Percentiles rank a stretch among this genome's conserved stretches.
phyloP scores from a whole-genome alignment of 129 eudicot genomes.

The Sambucus nigra region DNA sequence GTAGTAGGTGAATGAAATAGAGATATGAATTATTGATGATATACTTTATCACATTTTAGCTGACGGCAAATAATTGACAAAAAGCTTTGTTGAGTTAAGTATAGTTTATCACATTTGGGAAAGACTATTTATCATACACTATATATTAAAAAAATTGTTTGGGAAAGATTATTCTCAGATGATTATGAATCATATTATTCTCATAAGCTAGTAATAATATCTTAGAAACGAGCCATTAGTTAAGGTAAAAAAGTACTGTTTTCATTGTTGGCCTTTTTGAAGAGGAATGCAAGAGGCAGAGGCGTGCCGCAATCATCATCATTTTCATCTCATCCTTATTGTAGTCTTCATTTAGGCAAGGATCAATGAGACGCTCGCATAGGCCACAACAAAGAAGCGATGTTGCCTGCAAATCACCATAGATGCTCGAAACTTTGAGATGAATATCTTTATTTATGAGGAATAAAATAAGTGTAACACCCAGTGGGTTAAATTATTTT shows the following conservation, averaged over 20 bases:
- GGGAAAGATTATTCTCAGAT: background rate
- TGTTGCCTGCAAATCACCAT: constrained; percentile 27
- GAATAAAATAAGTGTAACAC: background rate
- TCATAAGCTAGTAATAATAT: background rate
- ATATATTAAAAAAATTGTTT: background rate
- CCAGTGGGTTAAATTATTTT: too few relatives aligned
- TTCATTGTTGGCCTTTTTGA: constrained; percentile 35
- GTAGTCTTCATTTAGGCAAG: constrained; percentile 18
- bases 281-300: constrained; percentile 41
- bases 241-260: constrained; percentile 12
- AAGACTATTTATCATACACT: too few relatives aligned
- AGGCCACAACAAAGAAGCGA: constrained; percentile 28
- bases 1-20: background rate
- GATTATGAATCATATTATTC: background rate
- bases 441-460: background rate
- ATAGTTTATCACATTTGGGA: too few relatives aligned
- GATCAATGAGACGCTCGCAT: constrained; percentile 29
- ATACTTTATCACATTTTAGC: too few relatives aligned
- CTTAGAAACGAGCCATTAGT: too few relatives aligned
- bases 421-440: background rate
- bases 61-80: too few relatives aligned
- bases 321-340: constrained; percentile 32
- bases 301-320: constrained; percentile 34
- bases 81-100: too few relatives aligned
- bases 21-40: too few relatives aligned